phyloP scores from a whole-genome alignment of 2,329 filamentous ascomycete genomes.

The Emergomyces pasteurianus region DNA sequence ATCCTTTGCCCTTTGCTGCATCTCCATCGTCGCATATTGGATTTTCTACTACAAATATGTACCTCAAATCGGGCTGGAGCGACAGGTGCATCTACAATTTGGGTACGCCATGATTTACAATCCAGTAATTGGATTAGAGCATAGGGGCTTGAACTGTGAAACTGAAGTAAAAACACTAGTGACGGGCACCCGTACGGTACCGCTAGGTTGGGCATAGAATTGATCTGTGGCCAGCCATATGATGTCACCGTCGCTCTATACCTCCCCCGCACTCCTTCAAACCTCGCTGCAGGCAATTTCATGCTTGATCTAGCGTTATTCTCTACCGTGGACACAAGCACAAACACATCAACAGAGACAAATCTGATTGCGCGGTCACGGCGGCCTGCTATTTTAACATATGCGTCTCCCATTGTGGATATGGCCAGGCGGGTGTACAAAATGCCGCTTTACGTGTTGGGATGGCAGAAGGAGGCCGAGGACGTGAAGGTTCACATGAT shows the following conservation, averaged over 20 bases:
- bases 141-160: neutral
- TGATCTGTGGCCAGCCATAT: slow-evolving; percentile 67
- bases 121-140: neutral
- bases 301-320: slow-evolving; percentile 74
- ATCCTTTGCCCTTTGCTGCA: slow-evolving; percentile 42
- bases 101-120: slow-evolving; percentile 31
- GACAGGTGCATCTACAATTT: slow-evolving; percentile 56
- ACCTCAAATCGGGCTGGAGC: slow-evolving; percentile 50
- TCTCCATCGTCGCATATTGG: slow-evolving; percentile 50
- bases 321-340: slow-evolving; percentile 28
- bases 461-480: slow-evolving; percentile 52
- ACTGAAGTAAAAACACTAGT: slow-evolving; percentile 15
- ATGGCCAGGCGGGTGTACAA: slow-evolving; percentile 48
- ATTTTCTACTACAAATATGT: slow-evolving; percentile 60
- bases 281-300: slow-evolving; percentile 75
- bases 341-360: neutral
- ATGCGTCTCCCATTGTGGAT: slow-evolving; percentile 58
- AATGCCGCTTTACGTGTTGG: slow-evolving; percentile 58
- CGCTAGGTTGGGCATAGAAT: slow-evolving; percentile 37
- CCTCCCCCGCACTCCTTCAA: slow-evolving; percentile 65
- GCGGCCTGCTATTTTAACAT: slow-evolving; percentile 68
- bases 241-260: slow-evolving; percentile 65
- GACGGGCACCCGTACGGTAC: slow-evolving; percentile 42
- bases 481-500: slow-evolving; percentile 58
- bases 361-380: slow-evolving; percentile 50